Conservation (phyloP, 2,329 filamentous ascomycete genomes). For the Celoporthe dispersa region DNA sequence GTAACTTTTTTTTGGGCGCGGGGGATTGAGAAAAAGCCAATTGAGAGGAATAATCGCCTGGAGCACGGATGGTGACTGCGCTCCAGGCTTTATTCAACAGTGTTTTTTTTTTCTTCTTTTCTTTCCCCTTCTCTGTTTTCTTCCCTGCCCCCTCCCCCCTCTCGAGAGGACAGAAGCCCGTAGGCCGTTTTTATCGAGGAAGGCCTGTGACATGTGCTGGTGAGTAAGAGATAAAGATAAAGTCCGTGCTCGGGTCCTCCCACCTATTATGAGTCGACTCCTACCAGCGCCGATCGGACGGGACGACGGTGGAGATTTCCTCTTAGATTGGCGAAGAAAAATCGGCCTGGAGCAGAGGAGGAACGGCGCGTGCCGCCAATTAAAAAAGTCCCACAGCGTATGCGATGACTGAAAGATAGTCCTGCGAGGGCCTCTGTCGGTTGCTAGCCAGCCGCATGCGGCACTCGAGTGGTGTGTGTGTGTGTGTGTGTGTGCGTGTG, state of each 20-base stretch:
- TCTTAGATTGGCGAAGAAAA: slow-evolving; percentile 12
- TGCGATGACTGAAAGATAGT: not conserved
- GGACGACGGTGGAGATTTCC: not conserved
- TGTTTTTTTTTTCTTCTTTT: not conserved
- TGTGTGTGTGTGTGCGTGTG: too few species aligned
- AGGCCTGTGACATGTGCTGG: not conserved
- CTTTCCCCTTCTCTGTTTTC: not conserved
- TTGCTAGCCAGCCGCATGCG: slow-evolving; percentile 3
- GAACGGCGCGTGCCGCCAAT: slow-evolving; percentile 8
- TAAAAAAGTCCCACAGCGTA: slow-evolving; percentile 13
- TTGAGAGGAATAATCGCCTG: not conserved
- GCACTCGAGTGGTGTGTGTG: not conserved
- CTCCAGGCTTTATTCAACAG: not conserved
- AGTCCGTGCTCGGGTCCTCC: slow-evolving; percentile 12
- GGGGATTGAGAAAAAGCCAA: slow-evolving; percentile 3
- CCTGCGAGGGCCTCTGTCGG: not conserved
- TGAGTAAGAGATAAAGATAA: not conserved
- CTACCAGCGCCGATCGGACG: slow-evolving; percentile 21
- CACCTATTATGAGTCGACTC: slow-evolving; percentile 4
- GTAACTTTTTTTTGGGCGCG: not conserved
- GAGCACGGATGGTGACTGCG: not conserved
- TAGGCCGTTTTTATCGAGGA: not conserved
- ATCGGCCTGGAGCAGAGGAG: slow-evolving; percentile 11
- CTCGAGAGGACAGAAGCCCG: not conserved
- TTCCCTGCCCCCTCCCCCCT: not conserved